Percentiles rank a stretch among this genome's conserved stretches.
These are phyloP conservation scores for Silene noctiflora DNA, from an alignment of 179 eudicot species.

Conservation along the genomic window DNA sequence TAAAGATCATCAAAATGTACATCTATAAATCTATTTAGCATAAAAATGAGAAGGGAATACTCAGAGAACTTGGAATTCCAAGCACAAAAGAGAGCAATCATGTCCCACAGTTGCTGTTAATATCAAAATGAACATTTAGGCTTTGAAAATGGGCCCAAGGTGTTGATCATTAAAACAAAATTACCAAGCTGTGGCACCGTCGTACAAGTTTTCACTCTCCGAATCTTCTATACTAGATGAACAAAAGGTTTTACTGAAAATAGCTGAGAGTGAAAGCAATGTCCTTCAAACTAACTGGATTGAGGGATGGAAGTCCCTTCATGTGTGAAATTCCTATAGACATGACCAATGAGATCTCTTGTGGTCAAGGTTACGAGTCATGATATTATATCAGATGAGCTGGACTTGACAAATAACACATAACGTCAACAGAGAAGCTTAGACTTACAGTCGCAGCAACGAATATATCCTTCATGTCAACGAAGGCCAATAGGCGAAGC, in stretches of 20 bases:
- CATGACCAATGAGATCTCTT: conserved; percentile 4
- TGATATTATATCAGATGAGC: conserved; percentile 2
- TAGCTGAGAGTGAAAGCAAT: background rate
- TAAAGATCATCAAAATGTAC: too few relatives aligned
- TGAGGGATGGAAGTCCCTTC: conserved; percentile 19
- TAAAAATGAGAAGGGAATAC: too few relatives aligned
- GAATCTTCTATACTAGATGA: background rate
- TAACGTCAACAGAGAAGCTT: conserved; percentile 8
- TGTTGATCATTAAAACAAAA: too few relatives aligned
- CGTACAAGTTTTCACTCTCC: background rate
- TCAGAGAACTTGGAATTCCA: too few relatives aligned
- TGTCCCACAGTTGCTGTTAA: too few relatives aligned
- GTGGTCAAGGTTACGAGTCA: conserved; percentile 3
- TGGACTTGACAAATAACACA: background rate
- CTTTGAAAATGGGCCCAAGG: too few relatives aligned
- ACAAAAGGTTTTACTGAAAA: background rate
- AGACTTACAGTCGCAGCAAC: conserved; percentile 24
- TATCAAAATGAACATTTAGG: too few relatives aligned
- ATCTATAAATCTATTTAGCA: too few relatives aligned
- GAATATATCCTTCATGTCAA: background rate
- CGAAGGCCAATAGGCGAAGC: conserved; percentile 1
- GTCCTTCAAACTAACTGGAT: background rate
- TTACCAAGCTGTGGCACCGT: background rate
- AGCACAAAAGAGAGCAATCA: too few relatives aligned
- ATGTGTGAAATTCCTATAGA: background rate